phyloP scores from a whole-genome alignment of 2,329 filamentous ascomycete species.

The Fusarium zealandicum region DNA sequence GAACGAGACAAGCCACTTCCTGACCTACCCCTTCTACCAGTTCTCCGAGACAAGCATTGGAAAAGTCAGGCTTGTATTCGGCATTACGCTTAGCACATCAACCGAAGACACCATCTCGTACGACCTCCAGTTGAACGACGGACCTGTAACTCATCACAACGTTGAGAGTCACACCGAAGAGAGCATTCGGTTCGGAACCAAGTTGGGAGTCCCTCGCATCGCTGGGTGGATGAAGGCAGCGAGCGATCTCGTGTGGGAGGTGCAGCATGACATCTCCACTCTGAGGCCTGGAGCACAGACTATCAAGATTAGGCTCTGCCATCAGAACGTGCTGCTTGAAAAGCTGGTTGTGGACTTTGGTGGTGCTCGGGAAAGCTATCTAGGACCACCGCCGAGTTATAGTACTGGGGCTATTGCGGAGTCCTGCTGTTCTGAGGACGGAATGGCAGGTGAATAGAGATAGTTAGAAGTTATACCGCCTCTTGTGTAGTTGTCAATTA shows the following conservation, averaged over 20 bases:
- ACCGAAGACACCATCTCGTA: conserved; percentile 19
- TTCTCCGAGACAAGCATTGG: conserved; percentile 1
- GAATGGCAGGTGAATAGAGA: no score
- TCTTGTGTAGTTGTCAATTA: no score
- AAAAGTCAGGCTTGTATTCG: conserved; percentile 17
- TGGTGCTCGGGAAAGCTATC: conserved; percentile 19
- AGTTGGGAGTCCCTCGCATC: conserved; percentile 26
- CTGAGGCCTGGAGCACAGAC: conserved; percentile 5
- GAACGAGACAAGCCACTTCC: accelerated
- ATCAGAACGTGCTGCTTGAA: conserved; percentile 32
- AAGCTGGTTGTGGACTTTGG: conserved; percentile 30
- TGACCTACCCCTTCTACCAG: conserved; percentile 23
- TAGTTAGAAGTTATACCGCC: no score
- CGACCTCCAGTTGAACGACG: conserved; percentile 11
- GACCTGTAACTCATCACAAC: neutral
- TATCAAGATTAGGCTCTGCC: conserved; percentile 2
- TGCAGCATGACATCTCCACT: conserved; percentile 4
- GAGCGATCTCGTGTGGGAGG: conserved; percentile 23
- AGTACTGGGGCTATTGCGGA: neutral
- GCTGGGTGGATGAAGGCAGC: conserved; percentile 35
- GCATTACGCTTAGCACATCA: conserved; percentile 20
- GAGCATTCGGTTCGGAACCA: conserved; percentile 24
- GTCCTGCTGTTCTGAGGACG: no score
- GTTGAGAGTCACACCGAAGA: conserved; percentile 16
- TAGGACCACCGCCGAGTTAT: conserved; percentile 18